These are phyloP conservation scores for Yarrowia keelungensis DNA, from an alignment of 805 yeast species.

Conservation along the genomic window DNA sequence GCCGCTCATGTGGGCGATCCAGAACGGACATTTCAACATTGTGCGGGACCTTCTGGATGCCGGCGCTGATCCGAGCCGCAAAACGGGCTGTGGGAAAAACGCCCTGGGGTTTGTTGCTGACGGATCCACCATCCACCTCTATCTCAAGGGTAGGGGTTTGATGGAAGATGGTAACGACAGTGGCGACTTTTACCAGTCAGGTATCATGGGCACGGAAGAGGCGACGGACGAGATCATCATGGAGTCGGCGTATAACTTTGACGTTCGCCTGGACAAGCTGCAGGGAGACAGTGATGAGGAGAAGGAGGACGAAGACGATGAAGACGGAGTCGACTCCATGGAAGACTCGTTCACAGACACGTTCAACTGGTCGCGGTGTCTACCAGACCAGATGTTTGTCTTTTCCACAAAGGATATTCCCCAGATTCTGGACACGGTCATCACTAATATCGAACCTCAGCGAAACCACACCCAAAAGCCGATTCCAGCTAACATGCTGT, in stretches of 20 bases:
- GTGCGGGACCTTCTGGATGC: slow-evolving; percentile 63
- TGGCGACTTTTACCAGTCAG: slow-evolving; percentile 46
- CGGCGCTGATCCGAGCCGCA: slow-evolving; percentile 61
- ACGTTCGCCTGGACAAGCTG: slow-evolving; percentile 46
- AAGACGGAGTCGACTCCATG: slow-evolving; percentile 15
- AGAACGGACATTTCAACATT: slow-evolving; percentile 62
- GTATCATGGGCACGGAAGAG: slow-evolving; percentile 39
- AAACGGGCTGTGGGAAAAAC: slow-evolving; percentile 54
- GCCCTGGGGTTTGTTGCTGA: slow-evolving; percentile 67
- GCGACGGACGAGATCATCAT: slow-evolving; percentile 43
- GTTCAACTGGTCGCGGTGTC: slow-evolving; percentile 53
- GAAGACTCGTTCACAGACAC: slow-evolving; percentile 41
- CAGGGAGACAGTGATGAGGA: slow-evolving; percentile 40
- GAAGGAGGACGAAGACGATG: slow-evolving; percentile 42
- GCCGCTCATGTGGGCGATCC: slow-evolving; percentile 86
- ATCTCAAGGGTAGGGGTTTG: slow-evolving; percentile 54
- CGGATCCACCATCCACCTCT: slow-evolving; percentile 63
- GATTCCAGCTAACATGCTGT: slow-evolving; percentile 54
- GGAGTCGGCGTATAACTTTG: slow-evolving; percentile 48
- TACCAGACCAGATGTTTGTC: slow-evolving; percentile 53
- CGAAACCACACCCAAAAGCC: slow-evolving; percentile 51
- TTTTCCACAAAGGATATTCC: slow-evolving; percentile 51
- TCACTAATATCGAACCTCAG: slow-evolving; percentile 50
- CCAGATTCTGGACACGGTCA: slow-evolving; percentile 50
- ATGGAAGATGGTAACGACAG: slow-evolving; percentile 40